phyloP scores from a whole-genome alignment of 1,139 yeast genomes.

The Yamadazyma conglobata region DNA sequence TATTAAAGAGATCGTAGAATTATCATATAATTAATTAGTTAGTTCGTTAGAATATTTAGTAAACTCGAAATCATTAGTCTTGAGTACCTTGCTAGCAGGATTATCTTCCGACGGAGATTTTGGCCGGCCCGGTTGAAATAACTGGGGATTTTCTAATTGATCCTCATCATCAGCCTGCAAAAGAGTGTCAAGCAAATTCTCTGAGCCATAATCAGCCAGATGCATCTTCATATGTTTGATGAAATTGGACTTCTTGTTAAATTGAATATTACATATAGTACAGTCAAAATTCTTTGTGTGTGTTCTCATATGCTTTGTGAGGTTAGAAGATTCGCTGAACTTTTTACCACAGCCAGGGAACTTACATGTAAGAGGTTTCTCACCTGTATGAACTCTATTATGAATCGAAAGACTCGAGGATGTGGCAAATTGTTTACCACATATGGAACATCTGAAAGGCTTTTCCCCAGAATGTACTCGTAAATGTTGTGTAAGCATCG shows the following conservation, averaged over 20 bases:
- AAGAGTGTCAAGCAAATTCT: no score
- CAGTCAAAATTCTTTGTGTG: constrained; percentile 54
- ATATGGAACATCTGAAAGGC: constrained; percentile 46
- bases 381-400: constrained; percentile 53
- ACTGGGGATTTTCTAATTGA: no score
- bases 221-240: constrained; percentile 37
- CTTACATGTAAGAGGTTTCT: constrained; percentile 78
- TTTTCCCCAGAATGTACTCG: constrained; percentile 87
- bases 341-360: constrained; percentile 78
- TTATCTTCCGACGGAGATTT: no score
- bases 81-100: no score
- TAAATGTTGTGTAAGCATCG: constrained; percentile 68
- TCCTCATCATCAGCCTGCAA: no score
- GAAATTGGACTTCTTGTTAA: constrained; percentile 41
- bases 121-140: no score
- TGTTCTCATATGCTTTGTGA: constrained; percentile 80
- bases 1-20: no score
- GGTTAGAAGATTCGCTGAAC: constrained; percentile 84
- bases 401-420: constrained; percentile 54
- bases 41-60: no score
- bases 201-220: no score
- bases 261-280: constrained; percentile 48
- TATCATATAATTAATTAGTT: no score
- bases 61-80: no score
- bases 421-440: constrained; percentile 53